Conservation (phyloP, 2,329 filamentous ascomycete species). For the Thelonectria blattea region DNA sequence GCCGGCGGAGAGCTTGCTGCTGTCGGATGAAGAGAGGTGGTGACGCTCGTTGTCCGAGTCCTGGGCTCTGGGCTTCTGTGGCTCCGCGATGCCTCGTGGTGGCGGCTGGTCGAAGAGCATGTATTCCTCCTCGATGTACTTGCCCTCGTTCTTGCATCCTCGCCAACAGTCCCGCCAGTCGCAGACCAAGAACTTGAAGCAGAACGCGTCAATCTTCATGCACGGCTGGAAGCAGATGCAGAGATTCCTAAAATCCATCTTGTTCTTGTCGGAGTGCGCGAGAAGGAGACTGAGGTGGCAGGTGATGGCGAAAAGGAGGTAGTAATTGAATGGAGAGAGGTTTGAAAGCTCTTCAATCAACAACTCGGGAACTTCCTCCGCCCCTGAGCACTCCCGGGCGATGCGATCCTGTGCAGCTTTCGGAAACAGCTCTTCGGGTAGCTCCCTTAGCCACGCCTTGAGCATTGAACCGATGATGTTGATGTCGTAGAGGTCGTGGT, state of each 20-base stretch:
- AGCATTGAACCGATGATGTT: constrained; percentile 97
- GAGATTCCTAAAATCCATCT: constrained; percentile 95
- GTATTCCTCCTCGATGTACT: constrained; percentile 75
- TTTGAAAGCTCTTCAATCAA: constrained; percentile 91
- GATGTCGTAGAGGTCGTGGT: constrained; percentile 89
- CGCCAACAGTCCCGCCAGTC: constrained; percentile 98
- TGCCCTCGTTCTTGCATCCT: constrained; percentile 89
- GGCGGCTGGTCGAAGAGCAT: constrained; percentile 63
- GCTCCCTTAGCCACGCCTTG: constrained; percentile 91
- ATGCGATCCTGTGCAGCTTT: constrained; percentile 83
- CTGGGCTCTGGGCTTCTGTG: constrained; percentile 39
- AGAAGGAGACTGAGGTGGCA: constrained; percentile 92
- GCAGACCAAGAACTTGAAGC: constrained; percentile 93
- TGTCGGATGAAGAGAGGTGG: constrained; percentile 66
- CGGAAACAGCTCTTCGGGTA: constrained; percentile 94
- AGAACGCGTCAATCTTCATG: constrained; percentile 94
- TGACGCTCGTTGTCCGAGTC: constrained; percentile 31
- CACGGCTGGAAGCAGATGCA: constrained; percentile 98
- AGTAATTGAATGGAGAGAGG: constrained; percentile 96
- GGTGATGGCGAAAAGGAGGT: constrained; percentile 95
- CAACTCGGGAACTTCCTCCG: constrained; percentile 81
- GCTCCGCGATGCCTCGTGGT: constrained; percentile 54
- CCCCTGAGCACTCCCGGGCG: constrained; percentile 77
- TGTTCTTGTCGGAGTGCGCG: constrained; percentile 93
- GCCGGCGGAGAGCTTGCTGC: constrained; percentile 57